phyloP scores from a whole-genome alignment of 441 rosid species.

The Populus hybrid region DNA sequence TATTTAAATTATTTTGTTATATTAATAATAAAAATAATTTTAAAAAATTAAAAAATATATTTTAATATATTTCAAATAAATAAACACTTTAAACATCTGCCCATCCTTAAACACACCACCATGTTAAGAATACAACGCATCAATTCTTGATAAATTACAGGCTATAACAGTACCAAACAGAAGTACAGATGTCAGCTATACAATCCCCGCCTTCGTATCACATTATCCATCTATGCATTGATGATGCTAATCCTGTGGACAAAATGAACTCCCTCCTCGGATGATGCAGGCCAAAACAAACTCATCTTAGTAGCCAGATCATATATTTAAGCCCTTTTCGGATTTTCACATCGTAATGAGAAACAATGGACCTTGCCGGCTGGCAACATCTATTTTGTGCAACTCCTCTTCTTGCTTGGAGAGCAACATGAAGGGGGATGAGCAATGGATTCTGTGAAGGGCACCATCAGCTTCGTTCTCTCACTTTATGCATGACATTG shows the following conservation, averaged over 20 bases:
- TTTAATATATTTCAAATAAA: no score
- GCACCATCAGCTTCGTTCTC: conserved; percentile 2
- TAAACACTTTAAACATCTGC: no score
- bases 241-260: neutral
- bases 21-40: no score
- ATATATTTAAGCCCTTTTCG: neutral
- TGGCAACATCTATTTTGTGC: neutral
- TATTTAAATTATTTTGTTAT: no score
- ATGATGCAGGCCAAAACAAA: neutral
- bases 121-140: no score
- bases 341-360: neutral
- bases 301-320: neutral
- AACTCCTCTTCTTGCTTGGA: neutral
- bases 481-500: conserved; percentile 9
- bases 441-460: neutral
- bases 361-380: neutral
- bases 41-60: no score
- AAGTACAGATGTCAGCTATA: neutral
- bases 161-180: neutral
- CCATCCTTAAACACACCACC: no score
- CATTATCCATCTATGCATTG: neutral
- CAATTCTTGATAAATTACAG: neutral
- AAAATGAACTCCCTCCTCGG: neutral
- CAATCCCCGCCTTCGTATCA: neutral
- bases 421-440: neutral